Percentiles rank a stretch among this genome's conserved stretches.
Evolutionary conservation across 2,329 filamentous ascomycete species (phyloP).

Genomic region (Onygena corvina): DNA sequence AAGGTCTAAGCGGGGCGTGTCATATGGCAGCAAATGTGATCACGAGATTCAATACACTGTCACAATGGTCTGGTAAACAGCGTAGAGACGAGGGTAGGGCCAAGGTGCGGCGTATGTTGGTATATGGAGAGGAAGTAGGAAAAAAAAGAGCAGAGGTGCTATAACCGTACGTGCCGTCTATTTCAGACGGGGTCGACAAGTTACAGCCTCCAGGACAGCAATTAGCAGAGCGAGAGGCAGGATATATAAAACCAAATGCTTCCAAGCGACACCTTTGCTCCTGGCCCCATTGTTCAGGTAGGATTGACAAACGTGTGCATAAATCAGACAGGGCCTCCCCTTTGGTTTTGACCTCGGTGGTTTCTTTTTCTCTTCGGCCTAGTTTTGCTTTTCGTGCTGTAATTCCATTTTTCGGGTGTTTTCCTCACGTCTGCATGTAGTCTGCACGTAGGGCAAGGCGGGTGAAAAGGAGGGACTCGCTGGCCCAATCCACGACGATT

Average conservation of each 20-base stretch:
- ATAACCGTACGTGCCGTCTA: not conserved
- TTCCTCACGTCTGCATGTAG: not conserved
- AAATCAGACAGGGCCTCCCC: slow-evolving; percentile 10
- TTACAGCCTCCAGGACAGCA: slow-evolving; percentile 12
- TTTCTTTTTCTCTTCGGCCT: slow-evolving; percentile 10
- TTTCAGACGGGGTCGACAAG: slow-evolving; percentile 8
- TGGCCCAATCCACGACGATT: slow-evolving; percentile 17
- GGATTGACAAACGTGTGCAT: slow-evolving; percentile 16
- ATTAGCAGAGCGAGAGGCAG: slow-evolving; percentile 10
- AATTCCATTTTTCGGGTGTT: slow-evolving; percentile 3
- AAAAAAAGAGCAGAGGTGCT: slow-evolving; percentile 8
- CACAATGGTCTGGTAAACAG: no score
- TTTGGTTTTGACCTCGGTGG: slow-evolving; percentile 9
- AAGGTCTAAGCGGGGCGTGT: no score
- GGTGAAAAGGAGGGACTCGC: slow-evolving; percentile 12
- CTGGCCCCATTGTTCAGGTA: slow-evolving; percentile 20
- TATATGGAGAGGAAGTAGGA: slow-evolving; percentile 1
- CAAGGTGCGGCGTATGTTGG: not conserved
- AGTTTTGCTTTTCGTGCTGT: slow-evolving; percentile 4
- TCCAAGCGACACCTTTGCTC: slow-evolving; percentile 16
- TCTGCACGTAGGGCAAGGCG: slow-evolving; percentile 5
- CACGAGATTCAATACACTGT: no score
- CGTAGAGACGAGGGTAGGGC: no score
- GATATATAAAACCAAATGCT: slow-evolving; percentile 13
- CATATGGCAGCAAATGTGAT: no score